These are phyloP conservation scores for Speleostelium caveatum DNA, from an alignment of 78 protist genomes.

Conservation along the genomic window DNA sequence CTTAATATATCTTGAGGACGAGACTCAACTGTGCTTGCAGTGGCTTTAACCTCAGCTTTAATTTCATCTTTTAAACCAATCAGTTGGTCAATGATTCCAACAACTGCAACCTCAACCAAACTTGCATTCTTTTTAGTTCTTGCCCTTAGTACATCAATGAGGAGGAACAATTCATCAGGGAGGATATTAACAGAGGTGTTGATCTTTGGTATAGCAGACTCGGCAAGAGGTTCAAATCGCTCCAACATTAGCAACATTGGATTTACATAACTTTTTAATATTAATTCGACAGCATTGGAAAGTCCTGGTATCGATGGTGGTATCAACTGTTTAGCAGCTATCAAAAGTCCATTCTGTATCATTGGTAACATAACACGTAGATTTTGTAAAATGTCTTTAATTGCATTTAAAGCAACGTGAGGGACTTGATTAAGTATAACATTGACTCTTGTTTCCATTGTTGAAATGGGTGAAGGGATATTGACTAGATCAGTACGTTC, in stretches of 20 bases:
- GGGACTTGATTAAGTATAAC: constrained; percentile 5
- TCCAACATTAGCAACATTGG: constrained; percentile 5
- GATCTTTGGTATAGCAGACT: constrained; percentile 8
- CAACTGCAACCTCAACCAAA: background rate
- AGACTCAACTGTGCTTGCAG: background rate
- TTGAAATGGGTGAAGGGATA: background rate
- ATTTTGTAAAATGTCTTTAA: constrained; percentile 7
- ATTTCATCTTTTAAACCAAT: constrained; percentile 18
- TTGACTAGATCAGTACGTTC: background rate
- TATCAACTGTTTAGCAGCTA: background rate
- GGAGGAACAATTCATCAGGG: constrained; percentile 9
- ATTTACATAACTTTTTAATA: constrained; percentile 1
- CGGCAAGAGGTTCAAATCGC: constrained; percentile 14
- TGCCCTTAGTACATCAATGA: constrained; percentile 9
- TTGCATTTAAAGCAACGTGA: background rate
- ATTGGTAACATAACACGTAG: constrained; percentile 1
- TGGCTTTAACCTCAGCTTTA: background rate
- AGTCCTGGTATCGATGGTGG: constrained; percentile 13
- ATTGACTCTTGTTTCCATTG: background rate
- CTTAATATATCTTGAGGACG: background rate
- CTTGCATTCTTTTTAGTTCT: constrained; percentile 13
- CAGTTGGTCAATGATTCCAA: constrained; percentile 24
- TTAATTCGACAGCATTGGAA: background rate
- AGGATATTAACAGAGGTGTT: constrained; percentile 12
- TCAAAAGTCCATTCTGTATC: background rate